These are phyloP conservation scores for Auricularia auricula-judae DNA, from an alignment of 768 basidiomycete genomes.

Conservation along the genomic window DNA sequence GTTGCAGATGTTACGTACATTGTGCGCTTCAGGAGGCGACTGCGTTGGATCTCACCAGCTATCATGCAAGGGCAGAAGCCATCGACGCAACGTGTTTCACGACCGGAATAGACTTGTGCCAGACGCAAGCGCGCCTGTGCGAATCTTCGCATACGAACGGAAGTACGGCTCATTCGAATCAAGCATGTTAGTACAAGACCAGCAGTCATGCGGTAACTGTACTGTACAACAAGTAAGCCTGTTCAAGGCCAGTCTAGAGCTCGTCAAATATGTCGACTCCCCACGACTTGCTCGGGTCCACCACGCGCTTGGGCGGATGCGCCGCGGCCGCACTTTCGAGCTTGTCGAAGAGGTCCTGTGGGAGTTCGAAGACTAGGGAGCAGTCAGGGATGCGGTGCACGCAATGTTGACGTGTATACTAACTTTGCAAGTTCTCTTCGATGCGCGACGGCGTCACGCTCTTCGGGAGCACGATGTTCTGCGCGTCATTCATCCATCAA, in stretches of 20 bases:
- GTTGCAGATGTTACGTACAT: too few species aligned
- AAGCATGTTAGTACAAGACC: too few species aligned
- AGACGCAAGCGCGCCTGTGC: too few species aligned
- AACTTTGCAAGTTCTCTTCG: constrained; percentile 57
- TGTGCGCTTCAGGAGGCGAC: too few species aligned
- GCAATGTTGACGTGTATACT: constrained; percentile 7
- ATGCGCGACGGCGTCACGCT: constrained; percentile 61
- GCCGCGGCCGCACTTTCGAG: constrained; percentile 41
- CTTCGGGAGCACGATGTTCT: constrained; percentile 69
- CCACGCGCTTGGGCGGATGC: constrained; percentile 43
- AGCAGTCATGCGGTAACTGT: too few species aligned
- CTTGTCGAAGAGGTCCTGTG: constrained; percentile 28
- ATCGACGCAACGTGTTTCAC: too few species aligned
- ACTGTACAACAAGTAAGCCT: too few species aligned
- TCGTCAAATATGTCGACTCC: constrained; percentile 56
- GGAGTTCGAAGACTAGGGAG: constrained; percentile 22
- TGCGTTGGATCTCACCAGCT: too few species aligned
- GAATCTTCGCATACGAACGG: too few species aligned
- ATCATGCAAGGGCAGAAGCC: too few species aligned
- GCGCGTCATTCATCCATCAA: background rate
- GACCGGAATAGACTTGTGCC: too few species aligned
- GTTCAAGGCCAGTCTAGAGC: background rate
- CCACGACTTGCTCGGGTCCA: constrained; percentile 53
- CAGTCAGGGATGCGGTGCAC: background rate
- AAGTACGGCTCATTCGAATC: too few species aligned